Evolutionary conservation across 1,284 basidiomycete genomes (phyloP).

Genomic region (Porodaedalea pini): DNA sequence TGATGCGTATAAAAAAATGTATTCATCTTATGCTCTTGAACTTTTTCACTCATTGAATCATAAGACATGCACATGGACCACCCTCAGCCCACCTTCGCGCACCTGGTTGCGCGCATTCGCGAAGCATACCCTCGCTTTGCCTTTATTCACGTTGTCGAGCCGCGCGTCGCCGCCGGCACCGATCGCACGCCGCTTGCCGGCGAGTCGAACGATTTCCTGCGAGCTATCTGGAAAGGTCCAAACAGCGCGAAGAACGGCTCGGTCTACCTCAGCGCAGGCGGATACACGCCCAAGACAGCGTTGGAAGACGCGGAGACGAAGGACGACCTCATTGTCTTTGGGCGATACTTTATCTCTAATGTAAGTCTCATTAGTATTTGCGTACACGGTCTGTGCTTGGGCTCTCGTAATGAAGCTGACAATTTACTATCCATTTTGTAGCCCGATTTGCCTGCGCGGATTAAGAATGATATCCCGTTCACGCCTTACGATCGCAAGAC

Average conservation of each 20-base stretch:
- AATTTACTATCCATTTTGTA: neutral
- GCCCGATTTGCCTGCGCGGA: conserved; percentile 20
- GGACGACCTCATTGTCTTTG: conserved; percentile 43
- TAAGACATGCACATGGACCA: conserved; percentile 33
- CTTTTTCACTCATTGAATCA: too few species aligned
- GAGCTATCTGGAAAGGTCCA: conserved; percentile 30
- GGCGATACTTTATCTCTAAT: conserved; percentile 46
- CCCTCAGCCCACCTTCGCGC: conserved; percentile 39
- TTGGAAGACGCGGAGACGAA: conserved; percentile 29
- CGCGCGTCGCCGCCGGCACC: conserved; percentile 15
- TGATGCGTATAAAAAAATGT: neutral
- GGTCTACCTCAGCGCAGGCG: conserved; percentile 37
- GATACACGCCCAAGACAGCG: conserved; percentile 29
- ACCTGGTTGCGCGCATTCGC: conserved; percentile 34
- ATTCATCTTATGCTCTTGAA: too few species aligned
- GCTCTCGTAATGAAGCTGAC: neutral
- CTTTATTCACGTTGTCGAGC: conserved; percentile 57
- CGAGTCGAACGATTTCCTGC: conserved; percentile 33
- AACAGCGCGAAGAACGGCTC: too few species aligned
- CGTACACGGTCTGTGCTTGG: too few species aligned
- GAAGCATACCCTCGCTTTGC: conserved; percentile 44
- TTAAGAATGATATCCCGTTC: conserved; percentile 17
- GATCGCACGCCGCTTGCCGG: conserved; percentile 9
- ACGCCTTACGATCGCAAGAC: conserved; percentile 17
- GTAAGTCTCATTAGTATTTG: too few species aligned